Evolutionary conservation across 2,329 filamentous ascomycete species (phyloP).

Genomic region (Mycogone perniciosa): DNA sequence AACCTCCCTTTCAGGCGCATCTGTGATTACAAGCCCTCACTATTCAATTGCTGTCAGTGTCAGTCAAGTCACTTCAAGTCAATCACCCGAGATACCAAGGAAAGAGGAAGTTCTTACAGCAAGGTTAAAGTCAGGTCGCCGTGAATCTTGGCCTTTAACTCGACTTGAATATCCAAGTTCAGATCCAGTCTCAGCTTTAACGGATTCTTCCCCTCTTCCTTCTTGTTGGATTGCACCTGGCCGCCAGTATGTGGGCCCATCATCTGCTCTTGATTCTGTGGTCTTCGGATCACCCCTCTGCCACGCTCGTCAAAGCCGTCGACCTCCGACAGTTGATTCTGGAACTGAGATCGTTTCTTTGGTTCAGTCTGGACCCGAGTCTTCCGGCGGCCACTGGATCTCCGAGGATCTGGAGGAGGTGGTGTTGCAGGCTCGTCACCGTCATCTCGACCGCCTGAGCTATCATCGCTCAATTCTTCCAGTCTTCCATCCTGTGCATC

Average conservation of each 20-base stretch:
- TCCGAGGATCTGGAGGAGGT: conserved; percentile 1
- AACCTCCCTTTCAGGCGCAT: not conserved
- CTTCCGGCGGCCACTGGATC: not conserved
- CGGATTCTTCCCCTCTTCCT: conserved; percentile 46
- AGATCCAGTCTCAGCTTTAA: conserved; percentile 62
- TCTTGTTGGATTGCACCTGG: conserved; percentile 16
- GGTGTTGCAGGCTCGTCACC: conserved; percentile 6
- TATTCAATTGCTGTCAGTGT: not conserved
- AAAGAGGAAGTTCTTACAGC: conserved; percentile 44
- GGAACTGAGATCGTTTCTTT: conserved; percentile 15
- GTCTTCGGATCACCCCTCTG: conserved; percentile 20
- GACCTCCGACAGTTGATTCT: conserved; percentile 2
- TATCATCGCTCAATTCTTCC: conserved; percentile 7
- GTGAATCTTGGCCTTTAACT: conserved; percentile 72
- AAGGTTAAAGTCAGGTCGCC: conserved; percentile 68
- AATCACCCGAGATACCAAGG: not conserved
- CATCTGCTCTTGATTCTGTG: conserved; percentile 23
- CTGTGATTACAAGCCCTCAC: not conserved
- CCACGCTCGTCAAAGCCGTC: conserved; percentile 14
- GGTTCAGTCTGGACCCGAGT: conserved; percentile 1
- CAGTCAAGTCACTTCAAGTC: not conserved
- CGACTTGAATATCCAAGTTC: conserved; percentile 73
- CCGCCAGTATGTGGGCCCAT: conserved; percentile 13
- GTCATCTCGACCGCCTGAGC: conserved; percentile 5
- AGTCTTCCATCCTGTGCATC: conserved; percentile 7